Base-by-base conservation (phyloP, 331 rosid genomes). In the Erythrophleum ivorense region DNA sequence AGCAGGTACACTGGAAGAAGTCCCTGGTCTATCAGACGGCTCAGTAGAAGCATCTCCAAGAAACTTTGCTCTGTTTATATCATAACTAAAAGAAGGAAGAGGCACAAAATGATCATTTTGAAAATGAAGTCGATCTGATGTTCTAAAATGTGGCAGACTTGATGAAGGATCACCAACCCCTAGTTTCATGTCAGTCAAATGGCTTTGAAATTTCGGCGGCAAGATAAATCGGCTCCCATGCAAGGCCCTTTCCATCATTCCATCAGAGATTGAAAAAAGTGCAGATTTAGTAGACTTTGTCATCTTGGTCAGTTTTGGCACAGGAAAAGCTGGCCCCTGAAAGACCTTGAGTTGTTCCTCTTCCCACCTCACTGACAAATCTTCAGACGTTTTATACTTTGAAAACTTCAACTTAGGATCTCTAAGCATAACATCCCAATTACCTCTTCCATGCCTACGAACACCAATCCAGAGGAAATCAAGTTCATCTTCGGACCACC, bases 401-500 rank as follows among this genome's bases (percentile, higher is more conserved):
- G 97, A 92, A 84, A 96, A 96, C 82, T 90, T 94, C 84, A 96
- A 84, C 78, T 89, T 92, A 33, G 94, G 92, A 86, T 96, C 99
- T 84, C 91, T 89, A 46, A 96, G 91, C 94, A 96, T 90, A 11
- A 85, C 80, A 76, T 92, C 97, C 99, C 99, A 96, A 80, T 96
- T 92, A 45, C 97, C 97, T 87, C 89, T 89, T 76, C 99, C 99
- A 83, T 92, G 97, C 88, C 98, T 90, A 33, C 99, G 99, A 78
- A 96, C 97, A 85, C 99, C 99, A 63, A 96, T 89, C 99, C 99
- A 96, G 75, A 96, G 92, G 76, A 84, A 92, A 87, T 96, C 99
- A 75, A 96, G 99, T 86, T 96, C 99, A 80, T 96, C 99, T 90
- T 96, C 99, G 36, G 97, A 87, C 99, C 99, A 96, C 34, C 89